These are phyloP conservation scores for Penicillium cinerascens DNA, from an alignment of 495 filamentous ascomycete genomes.

Conservation along the genomic window DNA sequence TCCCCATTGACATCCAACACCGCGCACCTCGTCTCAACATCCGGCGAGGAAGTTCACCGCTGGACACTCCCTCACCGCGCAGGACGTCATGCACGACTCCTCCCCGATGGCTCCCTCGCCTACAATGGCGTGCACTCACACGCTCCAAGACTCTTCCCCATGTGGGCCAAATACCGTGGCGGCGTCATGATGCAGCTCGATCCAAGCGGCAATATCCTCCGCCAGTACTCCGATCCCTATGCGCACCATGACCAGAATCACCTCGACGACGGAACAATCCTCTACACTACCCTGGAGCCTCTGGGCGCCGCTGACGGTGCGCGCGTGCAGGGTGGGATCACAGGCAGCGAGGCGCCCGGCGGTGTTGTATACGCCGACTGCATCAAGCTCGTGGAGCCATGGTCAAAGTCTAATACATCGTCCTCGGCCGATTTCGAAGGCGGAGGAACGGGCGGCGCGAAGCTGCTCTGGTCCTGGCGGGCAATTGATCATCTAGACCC, in stretches of 20 bases:
- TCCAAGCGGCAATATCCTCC: conserved; percentile 30
- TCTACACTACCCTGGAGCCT: conserved; percentile 43
- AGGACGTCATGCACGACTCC: conserved; percentile 42
- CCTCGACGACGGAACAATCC: conserved; percentile 37
- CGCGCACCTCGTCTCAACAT: conserved; percentile 39
- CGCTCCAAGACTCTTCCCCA: conserved; percentile 37
- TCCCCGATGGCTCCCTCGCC: conserved; percentile 41
- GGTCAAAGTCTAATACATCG: conserved; percentile 12
- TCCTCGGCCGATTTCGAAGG: conserved; percentile 26
- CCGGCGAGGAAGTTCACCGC: conserved; percentile 40
- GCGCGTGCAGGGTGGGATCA: conserved; percentile 37
- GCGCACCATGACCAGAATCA: conserved; percentile 49
- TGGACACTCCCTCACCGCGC: conserved; percentile 42
- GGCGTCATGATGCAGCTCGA: conserved; percentile 44
- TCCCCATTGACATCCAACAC: conserved; percentile 39
- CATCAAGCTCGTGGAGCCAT: conserved; percentile 41
- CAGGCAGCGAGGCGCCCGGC: conserved; percentile 35
- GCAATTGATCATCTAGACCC: conserved; percentile 38
- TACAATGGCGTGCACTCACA: conserved; percentile 43
- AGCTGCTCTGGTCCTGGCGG: conserved; percentile 43
- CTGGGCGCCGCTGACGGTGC: conserved; percentile 32
- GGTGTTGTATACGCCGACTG: conserved; percentile 41
- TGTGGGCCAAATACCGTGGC: conserved; percentile 46
- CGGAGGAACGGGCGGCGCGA: conserved; percentile 21
- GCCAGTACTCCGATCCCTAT: conserved; percentile 37